Conservation (phyloP, 2,329 filamentous ascomycete genomes). For the Penicillium sp. region DNA sequence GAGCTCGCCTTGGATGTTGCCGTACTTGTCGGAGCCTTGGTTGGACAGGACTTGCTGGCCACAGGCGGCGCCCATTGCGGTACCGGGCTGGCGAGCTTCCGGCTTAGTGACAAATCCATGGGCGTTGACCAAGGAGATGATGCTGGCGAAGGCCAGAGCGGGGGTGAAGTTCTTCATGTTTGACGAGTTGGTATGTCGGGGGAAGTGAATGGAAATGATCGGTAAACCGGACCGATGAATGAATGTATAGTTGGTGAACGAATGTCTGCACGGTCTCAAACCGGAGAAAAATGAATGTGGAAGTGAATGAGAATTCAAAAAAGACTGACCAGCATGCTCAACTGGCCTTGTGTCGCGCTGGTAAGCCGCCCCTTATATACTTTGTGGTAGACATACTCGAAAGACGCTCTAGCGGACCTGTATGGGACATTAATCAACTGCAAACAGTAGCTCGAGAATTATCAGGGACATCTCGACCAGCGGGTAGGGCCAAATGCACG, state of each 20-base stretch:
- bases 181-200: slow-evolving; percentile 32
- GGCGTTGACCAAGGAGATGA: slow-evolving; percentile 50
- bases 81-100: slow-evolving; percentile 51
- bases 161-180: slow-evolving; percentile 43
- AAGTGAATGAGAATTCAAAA: slow-evolving; percentile 17
- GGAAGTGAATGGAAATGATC: slow-evolving; percentile 22
- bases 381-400: neutral
- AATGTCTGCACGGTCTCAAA: slow-evolving; percentile 22
- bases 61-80: slow-evolving; percentile 54
- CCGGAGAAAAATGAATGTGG: slow-evolving; percentile 23
- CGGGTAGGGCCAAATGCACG: slow-evolving; percentile 4
- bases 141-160: slow-evolving; percentile 44
- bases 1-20: slow-evolving; percentile 58
- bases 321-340: slow-evolving; percentile 19
- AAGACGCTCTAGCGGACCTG: neutral
- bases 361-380: slow-evolving; percentile 13
- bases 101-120: slow-evolving; percentile 57
- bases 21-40: slow-evolving; percentile 55
- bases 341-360: neutral
- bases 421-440: slow-evolving; percentile 2
- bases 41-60: slow-evolving; percentile 56
- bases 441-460: slow-evolving; percentile 13
- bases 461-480: slow-evolving; percentile 3
- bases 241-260: slow-evolving; percentile 17
- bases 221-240: slow-evolving; percentile 23